Base-by-base conservation (phyloP, 352 stramenopile genomes). In the Phytophthora europaea region DNA sequence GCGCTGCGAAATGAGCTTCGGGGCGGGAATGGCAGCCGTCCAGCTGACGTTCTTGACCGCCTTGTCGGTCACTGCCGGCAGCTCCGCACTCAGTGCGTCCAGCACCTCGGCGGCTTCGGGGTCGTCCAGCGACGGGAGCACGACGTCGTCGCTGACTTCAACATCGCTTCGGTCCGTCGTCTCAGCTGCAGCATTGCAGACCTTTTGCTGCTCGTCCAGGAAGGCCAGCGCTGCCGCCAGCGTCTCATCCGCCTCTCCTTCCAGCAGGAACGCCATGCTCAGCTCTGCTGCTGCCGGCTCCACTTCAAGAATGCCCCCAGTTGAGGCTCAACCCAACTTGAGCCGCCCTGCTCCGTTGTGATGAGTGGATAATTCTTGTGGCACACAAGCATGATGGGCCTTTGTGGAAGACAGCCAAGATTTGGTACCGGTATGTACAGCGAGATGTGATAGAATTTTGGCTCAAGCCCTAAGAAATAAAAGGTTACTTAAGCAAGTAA, bases 181-280 rank as follows among this genome's bases (percentile, higher is more conserved):
- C 38, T 47, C 38, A 47, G 15, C 15, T 16, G 38, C 9, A 10
- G 38, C 7, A 47, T 15, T 18, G 38, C 38, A 7, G 38, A n/a
- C 38, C n/a, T 53, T 60, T 23, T 71, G 43, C 26, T 70, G 56
- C 31, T 71, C 70, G 66, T 80, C 69, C n/a, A 81, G 45, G 43
- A 81, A 76, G 6, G 57, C 65, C 36, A 81, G 20, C 8, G 75
- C 70, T 3, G 75, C 70, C 10, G 69, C 65, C 40, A 80, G 52
- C 22, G 72, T 75, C 60, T 80, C 73, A 43, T 62, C 56, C 48
- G 65, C 52, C 52, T 80, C 73, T 12, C 61, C 65, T 59, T 80
- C 73, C 10, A 75, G 61, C 26, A 78, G 56, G 36, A 78, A 73
- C 56, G 72, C 65, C 73, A 81, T 75, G 33, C 16, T n/a, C 15